Base-by-base conservation (phyloP, 768 basidiomycete species). In the Suillus cothurnatus region DNA sequence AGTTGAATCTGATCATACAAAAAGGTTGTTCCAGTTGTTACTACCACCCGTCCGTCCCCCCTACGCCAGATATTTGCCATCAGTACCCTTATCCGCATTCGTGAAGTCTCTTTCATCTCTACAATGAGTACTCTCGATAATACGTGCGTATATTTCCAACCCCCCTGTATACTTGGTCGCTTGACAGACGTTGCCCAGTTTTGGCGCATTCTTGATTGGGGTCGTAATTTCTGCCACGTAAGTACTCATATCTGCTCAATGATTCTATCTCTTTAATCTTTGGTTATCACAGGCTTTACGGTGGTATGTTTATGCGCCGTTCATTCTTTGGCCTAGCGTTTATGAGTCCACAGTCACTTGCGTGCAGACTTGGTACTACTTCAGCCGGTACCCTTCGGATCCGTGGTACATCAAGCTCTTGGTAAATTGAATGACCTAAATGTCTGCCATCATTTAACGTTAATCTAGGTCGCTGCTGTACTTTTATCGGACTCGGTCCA, bases 331-430 rank as follows among this genome's bases (percentile, higher is more conserved):
- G 12, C 36, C 28, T 43, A 6, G 52, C 0, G 26, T 4, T 65
- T 52, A 41, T 69, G 19, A 59, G 28, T 9, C 1, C 4, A 28
- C 39, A 39, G 87, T 87, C n/a, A 84, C 84, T 8, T 78, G 78
- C 47, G 73, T 87, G 34, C 87, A 88, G 71, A 79, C 81, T 1
- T 86, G 80, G 79, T 86, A 82, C 67, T 88, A 88, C 68, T 87
- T 73, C 63, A 78, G 74, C 19, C 81, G 64, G 3, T 78, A 87
- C 69, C 81, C 84, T 61, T 77, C 73, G 31, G 87, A 88, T 70
- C 69, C 73, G 31, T 86, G 84, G 84, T 74, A 78, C 17, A 76
- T 81, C 64, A 85, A 82, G 68, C 61, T 72, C 12, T 71, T 87
- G 31, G 87, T 86, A 62, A 68, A 80, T 73, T 36, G 17, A 7